Percentiles rank a stretch among this genome's conserved stretches.
These are phyloP conservation scores for Sphaceloma murrayae DNA, from an alignment of 2,329 filamentous ascomycete species.

Conservation along the genomic window DNA sequence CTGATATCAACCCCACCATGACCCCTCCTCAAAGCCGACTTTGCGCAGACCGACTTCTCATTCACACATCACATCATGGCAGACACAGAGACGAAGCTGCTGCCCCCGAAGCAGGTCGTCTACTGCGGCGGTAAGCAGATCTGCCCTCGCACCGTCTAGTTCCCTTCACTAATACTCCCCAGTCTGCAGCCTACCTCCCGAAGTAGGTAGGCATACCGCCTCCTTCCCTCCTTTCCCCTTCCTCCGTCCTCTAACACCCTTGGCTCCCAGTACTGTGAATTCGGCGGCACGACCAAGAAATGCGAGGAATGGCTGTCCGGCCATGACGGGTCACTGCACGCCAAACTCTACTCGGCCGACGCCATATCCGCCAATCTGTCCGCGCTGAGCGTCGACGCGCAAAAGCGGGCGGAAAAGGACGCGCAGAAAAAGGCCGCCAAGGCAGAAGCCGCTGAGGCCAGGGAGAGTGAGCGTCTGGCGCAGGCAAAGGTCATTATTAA, in stretches of 20 bases:
- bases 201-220: slow-evolving; percentile 45
- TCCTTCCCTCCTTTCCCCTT: not conserved
- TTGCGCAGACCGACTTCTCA: not conserved
- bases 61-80: slow-evolving; percentile 22
- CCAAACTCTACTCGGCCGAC: slow-evolving; percentile 65
- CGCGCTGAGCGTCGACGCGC: slow-evolving; percentile 77
- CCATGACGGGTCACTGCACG: slow-evolving; percentile 63
- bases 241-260: slow-evolving; percentile 3
- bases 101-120: slow-evolving; percentile 43
- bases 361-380: slow-evolving; percentile 75
- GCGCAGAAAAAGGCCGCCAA: slow-evolving; percentile 95
- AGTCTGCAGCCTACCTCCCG: slow-evolving; percentile 58
- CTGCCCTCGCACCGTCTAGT: slow-evolving; percentile 17
- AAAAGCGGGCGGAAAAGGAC: slow-evolving; percentile 92
- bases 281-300: slow-evolving; percentile 91
- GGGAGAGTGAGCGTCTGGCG: slow-evolving; percentile 72
- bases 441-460: slow-evolving; percentile 76
- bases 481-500: slow-evolving; percentile 82
- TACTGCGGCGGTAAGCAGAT: slow-evolving; percentile 51
- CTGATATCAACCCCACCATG: not conserved
- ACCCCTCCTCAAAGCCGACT: not conserved
- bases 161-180: slow-evolving; percentile 20
- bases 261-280: slow-evolving; percentile 78
- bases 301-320: slow-evolving; percentile 91
- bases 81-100: slow-evolving; percentile 23